phyloP scores from a whole-genome alignment of 805 yeast species.

The Nakazawaea laoshanensis region DNA sequence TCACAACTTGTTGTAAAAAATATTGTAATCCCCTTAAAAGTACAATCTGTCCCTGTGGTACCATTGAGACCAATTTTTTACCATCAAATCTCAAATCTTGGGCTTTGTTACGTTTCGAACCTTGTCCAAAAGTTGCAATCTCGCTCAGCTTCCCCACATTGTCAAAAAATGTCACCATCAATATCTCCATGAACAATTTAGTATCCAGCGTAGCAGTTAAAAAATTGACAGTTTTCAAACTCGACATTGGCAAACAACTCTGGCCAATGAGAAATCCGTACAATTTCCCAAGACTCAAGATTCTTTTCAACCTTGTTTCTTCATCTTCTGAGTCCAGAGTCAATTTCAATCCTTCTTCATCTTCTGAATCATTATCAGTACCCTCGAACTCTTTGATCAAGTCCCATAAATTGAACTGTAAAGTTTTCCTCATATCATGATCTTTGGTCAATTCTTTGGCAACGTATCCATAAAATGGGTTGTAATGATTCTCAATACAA shows the following conservation, averaged over 20 bases:
- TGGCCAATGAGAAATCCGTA: conserved; percentile 72
- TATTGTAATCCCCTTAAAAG: conserved; percentile 61
- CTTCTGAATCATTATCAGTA: conserved; percentile 35
- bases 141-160: conserved; percentile 57
- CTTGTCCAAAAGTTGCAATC: conserved; percentile 33
- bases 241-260: conserved; percentile 63
- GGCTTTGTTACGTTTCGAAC: conserved; percentile 19
- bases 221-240: conserved; percentile 67
- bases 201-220: conserved; percentile 55
- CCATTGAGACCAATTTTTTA: conserved; percentile 23
- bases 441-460: conserved; percentile 70
- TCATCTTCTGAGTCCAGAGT: conserved; percentile 33
- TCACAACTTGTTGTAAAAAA: conserved; percentile 41
- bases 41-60: conserved; percentile 44
- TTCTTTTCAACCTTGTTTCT: conserved; percentile 45
- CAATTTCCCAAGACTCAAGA: conserved; percentile 70
- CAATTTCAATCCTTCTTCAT: conserved; percentile 17
- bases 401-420: conserved; percentile 91
- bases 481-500: conserved; percentile 71
- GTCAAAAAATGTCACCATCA: conserved; percentile 62
- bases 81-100: conserved; percentile 25
- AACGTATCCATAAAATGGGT: conserved; percentile 82
- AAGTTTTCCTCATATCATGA: conserved; percentile 69
- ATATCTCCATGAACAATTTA: conserved; percentile 62
- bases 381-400: conserved; percentile 62